These are phyloP conservation scores for Geotrichum fermentans DNA, from an alignment of 1,139 yeast genomes.

Conservation along the genomic window DNA sequence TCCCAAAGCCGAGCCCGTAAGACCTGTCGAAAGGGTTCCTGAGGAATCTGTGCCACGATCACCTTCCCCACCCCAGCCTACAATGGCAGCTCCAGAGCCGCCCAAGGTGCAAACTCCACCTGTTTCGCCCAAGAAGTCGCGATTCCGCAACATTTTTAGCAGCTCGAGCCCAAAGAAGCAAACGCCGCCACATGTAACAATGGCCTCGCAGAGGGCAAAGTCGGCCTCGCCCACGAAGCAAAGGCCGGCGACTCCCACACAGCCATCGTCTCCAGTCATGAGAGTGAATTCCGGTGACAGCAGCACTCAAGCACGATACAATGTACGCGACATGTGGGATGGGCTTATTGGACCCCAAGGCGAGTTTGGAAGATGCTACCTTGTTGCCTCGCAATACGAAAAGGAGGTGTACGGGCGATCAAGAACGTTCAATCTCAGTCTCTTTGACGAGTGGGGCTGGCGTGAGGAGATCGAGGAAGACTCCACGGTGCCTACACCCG, in stretches of 20 bases:
- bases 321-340: constrained; percentile 32
- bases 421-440: constrained; percentile 51
- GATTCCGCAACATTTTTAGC: constrained; percentile 15
- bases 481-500: not conserved
- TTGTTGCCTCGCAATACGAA: constrained; percentile 62
- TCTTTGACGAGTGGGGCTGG: constrained; percentile 75
- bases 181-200: not conserved
- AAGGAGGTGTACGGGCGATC: constrained; percentile 53
- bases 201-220: constrained; percentile 1
- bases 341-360: constrained; percentile 71
- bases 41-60: not conserved
- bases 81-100: constrained; percentile 1
- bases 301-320: not conserved
- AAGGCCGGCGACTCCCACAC: not conserved
- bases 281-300: not conserved
- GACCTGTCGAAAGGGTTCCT: not conserved
- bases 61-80: not conserved
- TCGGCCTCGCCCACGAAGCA: not conserved
- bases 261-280: not conserved
- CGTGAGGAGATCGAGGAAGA: constrained; percentile 21
- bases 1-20: not conserved
- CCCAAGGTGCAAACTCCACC: constrained; percentile 3
- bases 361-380: constrained; percentile 75
- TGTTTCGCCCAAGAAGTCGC: constrained; percentile 18
- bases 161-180: constrained; percentile 23